Evolutionary conservation across 768 basidiomycete species (phyloP), one percentile per base, ranked within the genome.

Genomic region (Rhizopogon salebrosus): DNA sequence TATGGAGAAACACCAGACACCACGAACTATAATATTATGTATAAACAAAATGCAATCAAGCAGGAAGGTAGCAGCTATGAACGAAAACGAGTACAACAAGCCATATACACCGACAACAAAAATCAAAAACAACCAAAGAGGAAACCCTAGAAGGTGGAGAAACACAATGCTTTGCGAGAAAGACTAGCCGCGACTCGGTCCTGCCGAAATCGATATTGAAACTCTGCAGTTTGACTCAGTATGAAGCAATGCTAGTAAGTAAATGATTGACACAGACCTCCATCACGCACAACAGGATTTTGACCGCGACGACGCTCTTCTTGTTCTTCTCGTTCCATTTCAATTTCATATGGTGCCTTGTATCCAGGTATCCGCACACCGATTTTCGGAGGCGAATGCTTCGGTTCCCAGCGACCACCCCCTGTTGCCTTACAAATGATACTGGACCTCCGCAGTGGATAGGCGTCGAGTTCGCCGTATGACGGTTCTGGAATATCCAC

Each of bases 371-470:
- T 65, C 34, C 82, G 79, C n/a, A 81, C 67, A 11, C 84, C 63
- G 2, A 65, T 60, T 50, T 56, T 61, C 0, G 70, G 70, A 1
- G 75, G 70, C 9, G 69, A 67, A 27, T 75, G 77, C 60, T 83
- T 85, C 31, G 89, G 89, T 57, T 80, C 79, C 89, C 89, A 91
- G 31, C 89, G 81, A 14, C 89, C 89, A 13, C 87, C 87, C 41
- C 89, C 89, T 18, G 81, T 80, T 1, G 84, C 85, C 60, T 91
- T 92, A 72, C 89, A 92, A 13, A 89, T 75, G 45, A 78, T 72
- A 59, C 79, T 81, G 3, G 83, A 79, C 51, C 82, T 80, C 39
- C 78, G 75, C 20, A 91, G 79, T 2, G 89, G 89, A 59, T 91
- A 91, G 1, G 84, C 78, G 48, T 83, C 83, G 26, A 91, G 76